A percentile compares a stretch with the other conserved stretches of the same genome.
Evolutionary conservation across 2,329 filamentous ascomycete species (phyloP).

Genomic region (Cladophialophora psammophila): DNA sequence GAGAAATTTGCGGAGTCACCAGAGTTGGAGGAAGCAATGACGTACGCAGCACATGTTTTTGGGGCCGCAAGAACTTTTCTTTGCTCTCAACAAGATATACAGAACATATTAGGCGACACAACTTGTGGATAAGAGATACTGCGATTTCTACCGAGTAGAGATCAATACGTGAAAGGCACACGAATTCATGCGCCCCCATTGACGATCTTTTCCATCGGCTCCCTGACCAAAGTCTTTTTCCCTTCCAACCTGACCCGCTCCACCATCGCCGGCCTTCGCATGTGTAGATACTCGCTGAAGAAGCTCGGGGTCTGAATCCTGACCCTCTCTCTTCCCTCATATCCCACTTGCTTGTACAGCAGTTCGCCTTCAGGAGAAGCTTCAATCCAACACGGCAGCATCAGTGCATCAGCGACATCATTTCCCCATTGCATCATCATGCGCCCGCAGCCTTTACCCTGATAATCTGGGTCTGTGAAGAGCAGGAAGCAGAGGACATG

Average conservation of each 20-base stretch:
- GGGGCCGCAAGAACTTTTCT: not conserved
- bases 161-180: not conserved
- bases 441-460: constrained; percentile 47
- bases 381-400: constrained; percentile 50
- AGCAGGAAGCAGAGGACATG: constrained; percentile 32
- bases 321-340: constrained; percentile 24
- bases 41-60: constrained; percentile 9
- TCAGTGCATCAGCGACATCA: constrained; percentile 44
- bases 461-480: constrained; percentile 43
- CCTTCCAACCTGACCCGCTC: constrained; percentile 22
- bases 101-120: not conserved
- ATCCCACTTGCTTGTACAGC: constrained; percentile 47
- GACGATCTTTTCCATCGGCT: constrained; percentile 6
- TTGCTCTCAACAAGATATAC: not conserved
- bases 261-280: constrained; percentile 27
- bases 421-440: constrained; percentile 48
- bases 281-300: constrained; percentile 30
- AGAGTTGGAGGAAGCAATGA: not conserved
- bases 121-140: not conserved
- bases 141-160: not conserved
- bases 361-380: constrained; percentile 47
- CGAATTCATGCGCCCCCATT: not conserved
- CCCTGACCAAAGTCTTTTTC: constrained; percentile 23
- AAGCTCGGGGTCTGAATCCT: constrained; percentile 28
- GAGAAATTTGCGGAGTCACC: constrained; percentile 13